A percentile compares a stretch with the other conserved stretches of the same genome.
Evolutionary conservation across 2,329 filamentous ascomycete genomes (phyloP).

Genomic region (Fusarium avenaceum): DNA sequence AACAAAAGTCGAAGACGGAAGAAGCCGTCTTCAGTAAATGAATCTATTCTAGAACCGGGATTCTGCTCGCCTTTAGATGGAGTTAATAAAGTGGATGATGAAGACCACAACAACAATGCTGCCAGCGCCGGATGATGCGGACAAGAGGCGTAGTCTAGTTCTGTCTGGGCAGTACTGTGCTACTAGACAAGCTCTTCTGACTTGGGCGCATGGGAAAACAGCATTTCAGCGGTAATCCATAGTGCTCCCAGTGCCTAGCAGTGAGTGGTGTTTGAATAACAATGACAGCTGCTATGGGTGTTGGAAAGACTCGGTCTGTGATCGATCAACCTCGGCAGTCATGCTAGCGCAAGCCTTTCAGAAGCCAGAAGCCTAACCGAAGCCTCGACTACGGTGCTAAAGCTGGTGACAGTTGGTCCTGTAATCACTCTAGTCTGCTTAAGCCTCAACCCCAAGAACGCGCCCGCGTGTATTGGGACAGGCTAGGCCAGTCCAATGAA

Average conservation of each 20-base stretch:
- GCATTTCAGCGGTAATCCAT: background rate
- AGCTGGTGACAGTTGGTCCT: slow-evolving; percentile 18
- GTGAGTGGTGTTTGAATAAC: no score
- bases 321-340: slow-evolving; percentile 35
- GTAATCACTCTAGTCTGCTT: slow-evolving; percentile 10
- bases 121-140: slow-evolving; percentile 24
- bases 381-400: slow-evolving; percentile 28
- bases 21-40: slow-evolving; percentile 32
- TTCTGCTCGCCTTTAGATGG: slow-evolving; percentile 26
- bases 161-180: background rate
- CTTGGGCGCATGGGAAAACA: slow-evolving; percentile 10
- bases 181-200: background rate
- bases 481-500: slow-evolving; percentile 17
- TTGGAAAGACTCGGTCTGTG: slow-evolving; percentile 30
- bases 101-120: slow-evolving; percentile 24
- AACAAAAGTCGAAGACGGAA: slow-evolving; percentile 37
- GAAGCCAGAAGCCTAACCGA: slow-evolving; percentile 38
- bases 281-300: slow-evolving; percentile 9
- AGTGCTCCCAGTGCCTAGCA: no score
- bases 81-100: slow-evolving; percentile 38
- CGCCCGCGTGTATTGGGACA: slow-evolving; percentile 28
- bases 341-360: slow-evolving; percentile 29
- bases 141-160: slow-evolving; percentile 31
- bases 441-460: slow-evolving; percentile 36
- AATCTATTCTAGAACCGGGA: slow-evolving; percentile 34